Evolutionary conservation across 805 yeast species (phyloP).

Genomic region (Candida jianshihensis): DNA sequence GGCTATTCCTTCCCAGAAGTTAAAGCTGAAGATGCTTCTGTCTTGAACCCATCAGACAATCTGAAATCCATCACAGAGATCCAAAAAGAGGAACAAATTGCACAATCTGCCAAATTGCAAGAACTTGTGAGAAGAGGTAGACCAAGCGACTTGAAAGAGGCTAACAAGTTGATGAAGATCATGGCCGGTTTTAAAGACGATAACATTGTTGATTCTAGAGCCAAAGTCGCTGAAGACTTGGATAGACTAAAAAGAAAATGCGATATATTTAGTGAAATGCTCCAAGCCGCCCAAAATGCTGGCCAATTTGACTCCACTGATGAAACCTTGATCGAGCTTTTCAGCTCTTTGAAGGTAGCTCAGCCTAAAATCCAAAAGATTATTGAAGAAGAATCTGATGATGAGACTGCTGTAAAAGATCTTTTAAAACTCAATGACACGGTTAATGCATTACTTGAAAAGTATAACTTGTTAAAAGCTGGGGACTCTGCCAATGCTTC

Average conservation of each 20-base stretch:
- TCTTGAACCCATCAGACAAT: slow-evolving; percentile 81
- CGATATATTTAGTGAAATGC: slow-evolving; percentile 83
- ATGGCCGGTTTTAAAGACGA: slow-evolving; percentile 97
- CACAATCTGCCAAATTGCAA: slow-evolving; percentile 91
- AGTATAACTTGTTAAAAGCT: slow-evolving; percentile 55
- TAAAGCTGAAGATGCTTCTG: slow-evolving; percentile 86
- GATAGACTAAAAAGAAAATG: slow-evolving; percentile 80
- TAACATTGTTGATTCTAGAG: slow-evolving; percentile 53
- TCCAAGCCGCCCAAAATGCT: slow-evolving; percentile 40
- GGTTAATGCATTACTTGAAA: slow-evolving; percentile 60
- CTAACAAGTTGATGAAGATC: slow-evolving; percentile 92
- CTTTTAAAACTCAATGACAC: slow-evolving; percentile 67
- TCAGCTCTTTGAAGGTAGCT: slow-evolving; percentile 69
- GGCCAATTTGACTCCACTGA: slow-evolving; percentile 31
- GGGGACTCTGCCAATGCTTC: slow-evolving; percentile 57
- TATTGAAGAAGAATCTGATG: slow-evolving; percentile 70
- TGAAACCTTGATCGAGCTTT: slow-evolving; percentile 77
- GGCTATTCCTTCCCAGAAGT: slow-evolving; percentile 94
- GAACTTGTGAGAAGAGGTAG: slow-evolving; percentile 92
- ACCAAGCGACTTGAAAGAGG: slow-evolving; percentile 93
- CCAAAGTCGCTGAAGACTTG: slow-evolving; percentile 75
- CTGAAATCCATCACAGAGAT: slow-evolving; percentile 85
- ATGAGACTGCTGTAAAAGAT: slow-evolving; percentile 58
- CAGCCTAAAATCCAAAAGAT: slow-evolving; percentile 84
- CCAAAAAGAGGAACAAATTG: slow-evolving; percentile 86